Base-by-base conservation (phyloP, 2,329 filamentous ascomycete species). In the Penicillium sp. region DNA sequence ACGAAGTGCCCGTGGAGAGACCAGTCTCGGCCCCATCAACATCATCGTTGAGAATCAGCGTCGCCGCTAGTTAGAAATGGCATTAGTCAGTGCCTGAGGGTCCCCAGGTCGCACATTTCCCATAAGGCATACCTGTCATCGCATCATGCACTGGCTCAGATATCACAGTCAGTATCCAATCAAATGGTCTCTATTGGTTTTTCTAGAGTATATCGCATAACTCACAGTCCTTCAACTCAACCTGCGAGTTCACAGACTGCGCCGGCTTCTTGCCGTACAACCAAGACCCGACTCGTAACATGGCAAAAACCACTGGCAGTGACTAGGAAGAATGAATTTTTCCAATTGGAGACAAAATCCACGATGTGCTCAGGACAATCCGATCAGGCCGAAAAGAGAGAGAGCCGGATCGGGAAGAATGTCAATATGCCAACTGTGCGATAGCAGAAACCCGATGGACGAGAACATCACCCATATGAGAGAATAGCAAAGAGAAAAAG, bases 1-100 rank as follows among this genome's bases (percentile, higher is more conserved):
- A 85, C 6, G 92, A 96, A 63, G 83, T 82, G 43, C 89, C 87
- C 63, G 87, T 83, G 49, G 83, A 82, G 35, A 96, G 80, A 40
- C 85, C 85, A 58, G 80, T 80, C 75, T 95, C 90, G 6, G 94
- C 94, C 38, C 85, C 86, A 35, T 91, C 89, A 58, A 97, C 88
- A 75, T 97, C 91, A 75, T 96, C 92, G 69, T 94, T 88, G 81
- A 96, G 88, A 65, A 96, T 90, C 55, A 89, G 78, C 9, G 83
- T 81, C 5, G 88, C 85, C 38, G 89, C 88, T 72, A 69, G 72
- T 48, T 43, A n/a, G 22, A 6, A 8, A 42, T 60, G 40, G 16
- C 11, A 40, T 49, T 29, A 43, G 50, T 60, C 38, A 16, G 29
- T 34, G 34, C 18, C 20, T 45, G 13, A n/a, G 24, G 26, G 39